Evolutionary conservation across 139 green algal species (phyloP).

Genomic region (Coccomyxa sp.): DNA sequence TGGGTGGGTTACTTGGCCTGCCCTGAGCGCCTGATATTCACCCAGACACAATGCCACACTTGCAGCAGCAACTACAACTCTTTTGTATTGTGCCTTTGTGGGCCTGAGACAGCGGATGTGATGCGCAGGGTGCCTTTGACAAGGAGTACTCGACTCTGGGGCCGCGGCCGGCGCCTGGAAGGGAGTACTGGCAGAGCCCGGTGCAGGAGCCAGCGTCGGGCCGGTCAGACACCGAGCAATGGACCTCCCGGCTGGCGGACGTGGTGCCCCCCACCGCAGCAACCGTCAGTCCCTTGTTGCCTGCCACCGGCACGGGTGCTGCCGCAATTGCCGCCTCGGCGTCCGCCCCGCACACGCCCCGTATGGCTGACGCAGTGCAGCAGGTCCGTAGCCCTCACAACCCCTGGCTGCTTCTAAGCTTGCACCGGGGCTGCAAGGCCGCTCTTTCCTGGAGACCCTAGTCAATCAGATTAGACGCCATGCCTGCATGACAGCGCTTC

Average conservation of each 20-base stretch:
- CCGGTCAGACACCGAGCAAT: neutral
- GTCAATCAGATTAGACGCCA: no score
- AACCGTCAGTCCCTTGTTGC: neutral
- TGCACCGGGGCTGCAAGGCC: no score
- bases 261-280: neutral
- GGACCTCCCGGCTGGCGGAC: neutral
- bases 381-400: neutral
- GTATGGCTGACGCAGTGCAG: conserved; percentile 3
- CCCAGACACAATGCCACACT: no score
- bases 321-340: neutral
- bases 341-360: neutral
- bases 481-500: neutral
- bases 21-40: no score
- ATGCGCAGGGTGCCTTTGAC: neutral
- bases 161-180: neutral
- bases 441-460: no score
- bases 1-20: no score
- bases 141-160: neutral
- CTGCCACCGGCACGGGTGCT: neutral
- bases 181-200: neutral
- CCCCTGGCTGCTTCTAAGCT: no score
- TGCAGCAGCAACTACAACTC: no score
- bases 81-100: no score
- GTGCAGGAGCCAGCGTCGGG: neutral
- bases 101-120: no score